phyloP scores from a whole-genome alignment of 2,329 filamentous ascomycete species.

The Esteya vermicola region DNA sequence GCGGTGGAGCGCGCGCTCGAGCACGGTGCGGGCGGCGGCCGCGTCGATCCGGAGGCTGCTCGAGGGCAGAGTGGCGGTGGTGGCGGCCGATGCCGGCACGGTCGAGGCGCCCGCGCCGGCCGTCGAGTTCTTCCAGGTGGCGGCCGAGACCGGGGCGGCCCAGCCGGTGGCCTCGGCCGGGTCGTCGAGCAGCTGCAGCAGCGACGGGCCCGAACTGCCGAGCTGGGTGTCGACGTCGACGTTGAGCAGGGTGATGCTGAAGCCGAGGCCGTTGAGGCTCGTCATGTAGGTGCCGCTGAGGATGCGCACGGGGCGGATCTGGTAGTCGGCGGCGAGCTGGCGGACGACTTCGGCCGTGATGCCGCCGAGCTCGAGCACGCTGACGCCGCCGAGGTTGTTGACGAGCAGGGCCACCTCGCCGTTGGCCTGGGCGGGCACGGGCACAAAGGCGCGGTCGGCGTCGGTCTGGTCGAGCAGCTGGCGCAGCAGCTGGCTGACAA shows the following conservation, averaged over 20 bases:
- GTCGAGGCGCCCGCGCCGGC: conserved; percentile 25
- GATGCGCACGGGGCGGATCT: conserved; percentile 49
- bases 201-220: conserved; percentile 39
- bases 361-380: conserved; percentile 55
- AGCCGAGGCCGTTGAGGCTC: conserved; percentile 61
- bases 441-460: conserved; percentile 55
- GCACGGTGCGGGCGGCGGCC: conserved; percentile 29
- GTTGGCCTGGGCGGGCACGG: conserved; percentile 45
- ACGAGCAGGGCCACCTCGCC: conserved; percentile 52
- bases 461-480: conserved; percentile 54
- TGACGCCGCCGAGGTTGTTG: conserved; percentile 69
- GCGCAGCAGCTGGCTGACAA: conserved; percentile 51
- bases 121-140: conserved; percentile 36
- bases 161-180: conserved; percentile 58
- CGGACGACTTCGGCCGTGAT: conserved; percentile 54
- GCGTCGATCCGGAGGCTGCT: conserved; percentile 41
- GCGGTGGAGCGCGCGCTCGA: conserved; percentile 43
- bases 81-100: conserved; percentile 22
- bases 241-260: conserved; percentile 59
- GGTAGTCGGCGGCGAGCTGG: conserved; percentile 43
- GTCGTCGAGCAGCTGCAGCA: conserved; percentile 57
- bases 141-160: conserved; percentile 36
- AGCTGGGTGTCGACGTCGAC: conserved; percentile 41
- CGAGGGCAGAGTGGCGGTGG: conserved; percentile 19
- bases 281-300: conserved; percentile 65